These are phyloP conservation scores for Galeopsis tetrahit DNA, from an alignment of 257 asterid species.

Conservation along the genomic window DNA sequence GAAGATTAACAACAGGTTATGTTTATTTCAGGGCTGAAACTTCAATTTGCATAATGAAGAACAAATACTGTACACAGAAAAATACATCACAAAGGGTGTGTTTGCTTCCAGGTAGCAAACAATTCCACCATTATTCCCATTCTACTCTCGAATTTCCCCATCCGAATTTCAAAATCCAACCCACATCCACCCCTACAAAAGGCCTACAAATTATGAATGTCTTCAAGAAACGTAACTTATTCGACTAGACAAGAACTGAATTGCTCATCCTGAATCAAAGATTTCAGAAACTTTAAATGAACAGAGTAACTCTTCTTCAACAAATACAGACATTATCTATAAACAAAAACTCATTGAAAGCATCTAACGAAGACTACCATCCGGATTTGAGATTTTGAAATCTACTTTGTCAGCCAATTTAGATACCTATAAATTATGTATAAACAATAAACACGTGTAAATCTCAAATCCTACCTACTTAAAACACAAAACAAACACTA, in stretches of 20 bases:
- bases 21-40: neutral
- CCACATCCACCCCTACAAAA: too few relatives aligned
- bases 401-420: too few relatives aligned
- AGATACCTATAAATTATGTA: too few relatives aligned
- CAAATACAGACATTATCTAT: neutral
- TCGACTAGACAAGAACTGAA: neutral
- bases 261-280: neutral
- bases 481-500: too few relatives aligned
- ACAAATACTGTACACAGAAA: neutral
- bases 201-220: too few relatives aligned
- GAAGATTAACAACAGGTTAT: neutral
- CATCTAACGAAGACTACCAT: neutral
- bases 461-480: too few relatives aligned
- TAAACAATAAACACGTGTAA: too few relatives aligned
- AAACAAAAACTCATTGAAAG: neutral
- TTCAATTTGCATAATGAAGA: neutral
- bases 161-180: neutral
- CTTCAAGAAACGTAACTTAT: neutral
- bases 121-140: neutral
- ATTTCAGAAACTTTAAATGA: neutral
- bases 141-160: neutral
- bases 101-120: neutral
- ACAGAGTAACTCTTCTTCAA: constrained; percentile 3
- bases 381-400: too few relatives aligned
- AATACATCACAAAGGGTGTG: neutral